Base-by-base conservation (phyloP, 192 early-diverging fungal genomes). In the Phlyctochytrium arcticum region DNA sequence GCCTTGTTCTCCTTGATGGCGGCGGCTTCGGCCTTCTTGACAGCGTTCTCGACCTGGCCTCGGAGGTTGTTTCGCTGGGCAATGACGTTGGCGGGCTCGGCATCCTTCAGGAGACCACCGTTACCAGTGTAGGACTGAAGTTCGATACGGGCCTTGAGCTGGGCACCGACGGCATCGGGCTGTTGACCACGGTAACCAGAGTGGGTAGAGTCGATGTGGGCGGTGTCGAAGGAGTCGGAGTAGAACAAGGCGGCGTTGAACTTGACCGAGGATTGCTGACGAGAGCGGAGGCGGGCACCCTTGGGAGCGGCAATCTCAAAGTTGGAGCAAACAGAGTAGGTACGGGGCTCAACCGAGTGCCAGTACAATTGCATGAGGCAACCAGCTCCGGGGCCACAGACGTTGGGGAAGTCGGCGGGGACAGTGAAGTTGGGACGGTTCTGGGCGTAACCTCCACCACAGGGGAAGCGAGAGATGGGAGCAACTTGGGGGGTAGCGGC, bases 181-280 rank as follows among this genome's bases (percentile, higher is more conserved):
- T 70, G 59, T 44, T 70, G 68, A 24, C 68, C 68, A 36, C 68
- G 58, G 68, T 70, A 70, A 26, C 59, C 61, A 37, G 68, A 70
- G 68, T 63, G 54, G 50, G 48, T 53, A 30, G 48, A 54, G 60
- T 70, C 68, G 23, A 64, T 61, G 68, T 70, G 68, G 31, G 68
- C 48, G 1, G 68, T 70, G 54, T 70, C 68, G 60, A 70, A 70
- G 24, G 68, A 70, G 54, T 70, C 68, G 33, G 42, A 9, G 54
- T 64, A 70, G 26, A 51, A 36, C 9, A 62, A 36, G 15, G 68
- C 68, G 31, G 30, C 32, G 17, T 67, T n/a, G 51, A 63, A 57
- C 62, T 33, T 48, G 31, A 61, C 48, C 10, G 42, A 26, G 31
- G 60, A 34, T 26, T 33, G 35, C 19, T 55, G 50, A 36, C 68